These are phyloP conservation scores for Purpureocillium takamizusanense DNA, from an alignment of 2,329 filamentous ascomycete genomes.

Conservation along the genomic window DNA sequence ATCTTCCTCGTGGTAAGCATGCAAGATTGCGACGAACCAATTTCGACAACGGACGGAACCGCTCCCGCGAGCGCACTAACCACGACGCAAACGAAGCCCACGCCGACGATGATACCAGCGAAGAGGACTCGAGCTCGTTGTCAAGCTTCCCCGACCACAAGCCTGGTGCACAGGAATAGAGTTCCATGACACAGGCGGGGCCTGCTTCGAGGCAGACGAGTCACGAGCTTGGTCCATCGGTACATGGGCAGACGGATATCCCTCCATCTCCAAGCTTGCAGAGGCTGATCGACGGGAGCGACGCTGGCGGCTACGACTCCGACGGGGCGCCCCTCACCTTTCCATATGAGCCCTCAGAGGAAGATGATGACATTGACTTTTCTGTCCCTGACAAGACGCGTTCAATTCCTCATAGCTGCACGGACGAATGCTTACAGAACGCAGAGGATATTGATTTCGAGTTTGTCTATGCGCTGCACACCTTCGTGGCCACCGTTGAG, in stretches of 20 bases:
- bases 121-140: no score
- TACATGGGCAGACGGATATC: no score
- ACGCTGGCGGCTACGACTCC: conserved; percentile 11
- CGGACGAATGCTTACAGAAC: conserved; percentile 77
- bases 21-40: conserved; percentile 11
- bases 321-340: conserved; percentile 26
- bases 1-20: conserved; percentile 44
- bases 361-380: conserved; percentile 56
- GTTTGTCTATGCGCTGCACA: conserved; percentile 96
- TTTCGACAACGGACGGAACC: conserved; percentile 14
- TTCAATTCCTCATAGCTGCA: conserved; percentile 66
- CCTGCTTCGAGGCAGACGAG: no score
- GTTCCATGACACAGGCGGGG: no score
- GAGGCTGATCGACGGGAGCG: not conserved
- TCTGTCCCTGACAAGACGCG: conserved; percentile 45
- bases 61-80: not conserved
- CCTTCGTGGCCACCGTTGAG: conserved; percentile 94
- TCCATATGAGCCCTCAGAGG: conserved; percentile 36
- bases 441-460: conserved; percentile 99
- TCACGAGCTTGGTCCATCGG: no score
- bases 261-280: no score
- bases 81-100: no score
- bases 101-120: no score
- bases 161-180: no score
- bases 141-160: no score